Evolutionary conservation across 345 rosid genomes (phyloP), one percentile per base, ranked within the genome.

Genomic region (Aethionema arabicum): DNA sequence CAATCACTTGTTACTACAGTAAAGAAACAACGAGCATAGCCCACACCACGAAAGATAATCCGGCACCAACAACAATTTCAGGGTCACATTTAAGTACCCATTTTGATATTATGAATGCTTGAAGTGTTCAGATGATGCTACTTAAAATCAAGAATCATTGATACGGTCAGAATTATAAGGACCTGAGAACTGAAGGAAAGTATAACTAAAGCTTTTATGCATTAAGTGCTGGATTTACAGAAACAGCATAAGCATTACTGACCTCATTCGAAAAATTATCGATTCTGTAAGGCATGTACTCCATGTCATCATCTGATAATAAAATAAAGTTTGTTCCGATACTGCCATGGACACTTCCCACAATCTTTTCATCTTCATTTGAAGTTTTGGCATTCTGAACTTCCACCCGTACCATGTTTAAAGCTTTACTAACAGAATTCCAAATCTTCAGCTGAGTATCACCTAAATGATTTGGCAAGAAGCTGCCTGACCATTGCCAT

Each of bases 231-330:
- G 44, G 44, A 54, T 44, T n/a, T 32, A 56, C 21, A 62, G 39
- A 53, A 39, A 42, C 65, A 39, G 32, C 39, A 44, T 57, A 51
- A 38, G 27, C 66, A 62, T 12, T 47, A 79, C 85, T 35, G 61
- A 92, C 98, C 98, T 92, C 98, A 74, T 82, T 92, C 0, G 96
- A 85, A 83, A 92, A 88, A 82, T 92, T 92, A 76, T 88, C 98
- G 43, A 92, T 82, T 78, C 98, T 85, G 79, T 86, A 92, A 37
- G 98, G 95, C 95, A 88, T 88, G 65, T 83, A 92, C 12, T 88
- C 93, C 59, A 87, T 83, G 73, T 88, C 87, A 67, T 92, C 96
- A 72, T 88, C 95, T 33, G 98, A 88, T 66, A 92, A 70, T 14
- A 92, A 87, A 72, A 92, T 86, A 72, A 92, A 75, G 81, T 81